A percentile compares a stretch with the other conserved stretches of the same genome.
These are phyloP conservation scores for Phlegmacium glaucopus DNA, from an alignment of 768 basidiomycete genomes.

Conservation along the genomic window DNA sequence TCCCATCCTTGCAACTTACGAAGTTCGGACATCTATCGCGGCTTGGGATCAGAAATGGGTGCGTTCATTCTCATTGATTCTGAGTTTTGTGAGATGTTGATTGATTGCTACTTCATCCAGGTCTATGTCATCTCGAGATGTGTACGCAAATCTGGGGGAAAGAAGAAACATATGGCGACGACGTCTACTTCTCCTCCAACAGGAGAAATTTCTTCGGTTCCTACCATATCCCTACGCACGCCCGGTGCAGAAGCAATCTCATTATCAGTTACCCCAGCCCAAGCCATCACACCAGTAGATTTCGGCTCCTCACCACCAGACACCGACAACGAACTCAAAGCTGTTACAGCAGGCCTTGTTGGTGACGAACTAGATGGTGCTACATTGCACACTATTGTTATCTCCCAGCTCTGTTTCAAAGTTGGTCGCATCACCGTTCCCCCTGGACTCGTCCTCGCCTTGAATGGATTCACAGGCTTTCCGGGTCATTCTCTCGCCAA, in stretches of 20 bases:
- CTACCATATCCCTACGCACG: slow-evolving; percentile 30
- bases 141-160: slow-evolving; percentile 49
- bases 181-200: slow-evolving; percentile 3
- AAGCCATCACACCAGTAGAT: slow-evolving; percentile 5
- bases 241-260: slow-evolving; percentile 27
- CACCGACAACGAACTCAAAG: slow-evolving; percentile 27
- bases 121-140: slow-evolving; percentile 62
- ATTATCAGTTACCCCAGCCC: slow-evolving; percentile 20
- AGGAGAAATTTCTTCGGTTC: slow-evolving; percentile 2
- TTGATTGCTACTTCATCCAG: slow-evolving; percentile 28
- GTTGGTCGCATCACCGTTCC: slow-evolving; percentile 70
- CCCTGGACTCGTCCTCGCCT: slow-evolving; percentile 56
- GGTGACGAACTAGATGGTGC: slow-evolving; percentile 51
- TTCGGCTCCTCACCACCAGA: slow-evolving; percentile 11
- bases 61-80: slow-evolving; percentile 16
- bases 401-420: slow-evolving; percentile 70
- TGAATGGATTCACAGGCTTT: slow-evolving; percentile 50
- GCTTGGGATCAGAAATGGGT: slow-evolving; percentile 84
- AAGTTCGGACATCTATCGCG: slow-evolving; percentile 53
- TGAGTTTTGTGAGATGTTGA: neutral
- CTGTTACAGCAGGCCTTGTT: slow-evolving; percentile 28
- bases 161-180: slow-evolving; percentile 16
- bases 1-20: slow-evolving; percentile 56
- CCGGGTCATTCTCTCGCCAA: slow-evolving; percentile 35
- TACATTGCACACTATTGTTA: slow-evolving; percentile 55